phyloP scores from a whole-genome alignment of 306 rosid species.

The Quercus parvula region DNA sequence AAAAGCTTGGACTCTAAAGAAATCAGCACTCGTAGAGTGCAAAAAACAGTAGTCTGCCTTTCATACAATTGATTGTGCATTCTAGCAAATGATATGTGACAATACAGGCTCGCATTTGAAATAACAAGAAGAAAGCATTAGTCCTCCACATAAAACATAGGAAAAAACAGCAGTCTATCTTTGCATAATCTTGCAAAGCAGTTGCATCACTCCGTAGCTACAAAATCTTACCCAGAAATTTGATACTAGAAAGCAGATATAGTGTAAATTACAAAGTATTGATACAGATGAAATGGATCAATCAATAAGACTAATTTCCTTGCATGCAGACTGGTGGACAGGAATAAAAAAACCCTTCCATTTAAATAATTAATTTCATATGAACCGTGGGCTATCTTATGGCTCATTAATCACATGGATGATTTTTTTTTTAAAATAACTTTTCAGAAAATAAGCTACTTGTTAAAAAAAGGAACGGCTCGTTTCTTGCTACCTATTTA shows the following conservation, averaged over 20 bases:
- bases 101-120: neutral
- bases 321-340: neutral
- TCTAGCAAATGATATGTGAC: neutral
- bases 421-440: neutral
- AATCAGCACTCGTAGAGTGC: neutral
- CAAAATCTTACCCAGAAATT: too few species aligned
- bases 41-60: neutral
- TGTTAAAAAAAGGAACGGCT: too few species aligned
- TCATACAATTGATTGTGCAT: neutral
- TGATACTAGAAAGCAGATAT: too few species aligned
- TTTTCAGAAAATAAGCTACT: neutral
- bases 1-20: constrained; percentile 1
- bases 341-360: neutral
- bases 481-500: neutral
- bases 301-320: neutral
- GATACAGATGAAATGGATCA: too few species aligned
- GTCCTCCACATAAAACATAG: neutral
- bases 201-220: too few species aligned
- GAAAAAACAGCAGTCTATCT: neutral
- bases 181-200: neutral
- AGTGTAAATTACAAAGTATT: too few species aligned
- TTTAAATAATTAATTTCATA: neutral
- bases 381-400: neutral
- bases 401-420: neutral
- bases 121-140: neutral